Base-by-base conservation (phyloP, 768 basidiomycete species). In the Coprinellus micaceus region DNA sequence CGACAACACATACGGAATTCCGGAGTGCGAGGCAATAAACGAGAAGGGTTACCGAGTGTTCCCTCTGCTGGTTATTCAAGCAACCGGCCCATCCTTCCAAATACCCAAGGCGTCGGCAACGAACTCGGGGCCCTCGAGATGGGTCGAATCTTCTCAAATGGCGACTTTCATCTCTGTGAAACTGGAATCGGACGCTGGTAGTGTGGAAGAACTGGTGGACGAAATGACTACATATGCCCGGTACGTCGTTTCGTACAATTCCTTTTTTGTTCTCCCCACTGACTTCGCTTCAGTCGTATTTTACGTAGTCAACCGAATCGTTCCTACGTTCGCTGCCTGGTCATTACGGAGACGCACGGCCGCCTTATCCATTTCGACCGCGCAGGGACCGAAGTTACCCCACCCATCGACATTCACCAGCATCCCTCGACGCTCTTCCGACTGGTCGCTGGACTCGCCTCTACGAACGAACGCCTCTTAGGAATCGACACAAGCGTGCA, bases 311-410 rank as follows among this genome's bases (percentile, higher is more conserved):
- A 56, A 43, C 48, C 55, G 4, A 43, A 40, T 22, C 40, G 55
- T 2, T 9, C 10, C 3, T 50, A 49, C 40, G 24, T 39, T 28
- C 40, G 55, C 24, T 39, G 12, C 2, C 47, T 56, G 21, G 30
- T 50, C 37, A 26, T 56, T 24, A 50, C 47, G 2, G 41, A 29
- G 37, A 40, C 17, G 10, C 21, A 30, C 13, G 15, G 49, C 37
- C 55, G 55, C 7, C 28, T 56, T 4, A 17, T 50, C 24, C 55
- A 56, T 10, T 56, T 17, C 36, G 55, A 56, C 26, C 30, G 55
- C 4, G 19, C 30, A 36, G 55, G 55, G 6, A 36, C 39, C 3
- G 22, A 56, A 28, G 26, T 48, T 25, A 37, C 47, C 5, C 21
- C 12, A 13, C 24, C 22, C 37, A 12, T 50, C 25, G 28, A 50